phyloP scores from a whole-genome alignment of 371 early-diverging fungal genomes.

The Mortierella sp. region DNA sequence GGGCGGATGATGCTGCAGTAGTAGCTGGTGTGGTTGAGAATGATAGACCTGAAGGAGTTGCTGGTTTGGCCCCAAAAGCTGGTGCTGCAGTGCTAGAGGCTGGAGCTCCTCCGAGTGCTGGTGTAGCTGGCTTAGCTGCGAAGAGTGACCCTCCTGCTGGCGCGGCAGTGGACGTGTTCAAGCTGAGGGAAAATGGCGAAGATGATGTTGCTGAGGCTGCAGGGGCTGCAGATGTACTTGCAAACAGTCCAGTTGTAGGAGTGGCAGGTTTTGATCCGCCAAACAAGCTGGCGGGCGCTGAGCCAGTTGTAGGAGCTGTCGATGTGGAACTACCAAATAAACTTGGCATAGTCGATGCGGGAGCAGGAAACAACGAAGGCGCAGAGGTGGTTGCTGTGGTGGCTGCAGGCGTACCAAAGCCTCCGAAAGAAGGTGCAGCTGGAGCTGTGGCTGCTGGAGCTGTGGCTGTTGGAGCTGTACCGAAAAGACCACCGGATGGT shows the following conservation, averaged over 20 bases:
- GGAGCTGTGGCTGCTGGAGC: conserved; percentile 44
- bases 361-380: conserved; percentile 18
- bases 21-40: conserved; percentile 37
- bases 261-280: conserved; percentile 21
- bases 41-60: conserved; percentile 21
- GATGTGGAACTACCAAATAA: background rate
- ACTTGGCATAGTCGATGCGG: conserved; percentile 6
- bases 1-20: conserved; percentile 24
- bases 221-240: conserved; percentile 24
- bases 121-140: conserved; percentile 30
- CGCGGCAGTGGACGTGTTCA: conserved; percentile 34
- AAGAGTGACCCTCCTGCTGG: conserved; percentile 32
- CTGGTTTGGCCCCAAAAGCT: conserved; percentile 35
- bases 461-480: conserved; percentile 24
- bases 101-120: conserved; percentile 29
- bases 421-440: conserved; percentile 15
- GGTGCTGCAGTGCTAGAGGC: conserved; percentile 19
- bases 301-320: conserved; percentile 20
- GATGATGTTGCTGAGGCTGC: conserved; percentile 26
- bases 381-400: conserved; percentile 37
- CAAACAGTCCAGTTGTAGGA: conserved; percentile 16
- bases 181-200: conserved; percentile 27
- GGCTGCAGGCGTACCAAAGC: conserved; percentile 25
- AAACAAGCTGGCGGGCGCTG: conserved; percentile 11
- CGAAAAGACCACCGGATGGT: conserved; percentile 11